Base-by-base conservation (phyloP, 768 basidiomycete species). In the Cystobasidium ongulense region DNA sequence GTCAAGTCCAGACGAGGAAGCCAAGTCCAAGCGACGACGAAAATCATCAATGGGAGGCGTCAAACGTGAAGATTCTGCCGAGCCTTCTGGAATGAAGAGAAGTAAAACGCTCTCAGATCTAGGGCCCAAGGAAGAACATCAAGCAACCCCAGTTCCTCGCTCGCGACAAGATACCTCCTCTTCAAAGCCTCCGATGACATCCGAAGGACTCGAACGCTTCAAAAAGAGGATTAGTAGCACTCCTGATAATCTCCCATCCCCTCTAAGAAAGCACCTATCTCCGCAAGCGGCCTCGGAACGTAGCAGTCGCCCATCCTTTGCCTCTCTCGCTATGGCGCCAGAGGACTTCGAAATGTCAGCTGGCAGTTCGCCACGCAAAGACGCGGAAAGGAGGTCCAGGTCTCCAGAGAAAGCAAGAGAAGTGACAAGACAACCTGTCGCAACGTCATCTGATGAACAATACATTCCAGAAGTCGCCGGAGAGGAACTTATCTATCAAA, bases 21-120 rank as follows among this genome's bases (percentile, higher is more conserved):
- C 35, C 46, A 38, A 31, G 31, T 53, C 50, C 27, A 71, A 71
- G 43, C 65, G 65, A 10, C 41, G 65, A 67, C 29, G 65, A 13
- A 41, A 67, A 21, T 46, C 65, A 5, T 50, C 41, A n/a, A 25
- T 46, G 36, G 46, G n/a, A n/a, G n/a, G 43, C 43, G 7, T 53
- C 13, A 27, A 59, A 21, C 25, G 57, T 4, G 57, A 59, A 31
- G 33, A 13, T 4, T 29, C 27, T 13, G 33, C 29, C 17, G 57
- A 59, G 2, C 25, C 33, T 13, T 4, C 57, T 29, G 11, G 13
- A 8, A 23, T 59, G 4, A 59, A 59, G 21, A 27, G 57, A 27
- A 59, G 57, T 27, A 59, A 59, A 21, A 59, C 57, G 15, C 29
- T 59, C 5, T 27, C 57, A 11, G 57, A 59, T 35, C 5, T 59